These are phyloP conservation scores for Colletotrichum costaricense DNA, from an alignment of 2,329 filamentous ascomycete species.

Conservation along the genomic window DNA sequence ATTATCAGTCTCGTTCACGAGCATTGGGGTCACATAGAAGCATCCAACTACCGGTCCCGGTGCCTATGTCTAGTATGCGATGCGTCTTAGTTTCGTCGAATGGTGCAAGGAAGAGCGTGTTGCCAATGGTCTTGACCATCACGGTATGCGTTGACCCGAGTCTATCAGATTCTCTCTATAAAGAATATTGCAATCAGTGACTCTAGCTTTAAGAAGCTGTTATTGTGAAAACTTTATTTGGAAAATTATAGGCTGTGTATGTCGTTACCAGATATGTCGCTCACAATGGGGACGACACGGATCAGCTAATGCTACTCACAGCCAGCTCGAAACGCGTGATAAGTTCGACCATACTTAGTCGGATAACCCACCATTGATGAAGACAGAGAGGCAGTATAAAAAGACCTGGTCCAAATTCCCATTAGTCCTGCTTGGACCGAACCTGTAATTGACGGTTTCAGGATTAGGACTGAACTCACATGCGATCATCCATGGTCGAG, in stretches of 20 bases:
- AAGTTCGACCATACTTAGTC: slow-evolving; percentile 21
- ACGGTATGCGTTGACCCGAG: slow-evolving; percentile 1
- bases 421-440: neutral
- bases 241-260: slow-evolving; percentile 41
- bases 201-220: too few relatives aligned
- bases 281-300: neutral
- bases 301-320: neutral
- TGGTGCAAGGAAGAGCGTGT: slow-evolving; percentile 16
- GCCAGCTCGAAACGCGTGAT: slow-evolving; percentile 27
- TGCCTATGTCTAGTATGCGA: slow-evolving; percentile 67
- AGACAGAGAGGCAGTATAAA: neutral
- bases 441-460: neutral
- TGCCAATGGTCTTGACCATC: slow-evolving; percentile 2
- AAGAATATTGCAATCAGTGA: neutral
- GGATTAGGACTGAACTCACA: neutral
- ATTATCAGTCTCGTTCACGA: neutral
- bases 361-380: slow-evolving; percentile 22
- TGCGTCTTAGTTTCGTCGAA: slow-evolving; percentile 7
- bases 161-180: slow-evolving; percentile 13
- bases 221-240: slow-evolving; percentile 39
- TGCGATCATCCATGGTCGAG: neutral
- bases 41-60: slow-evolving; percentile 69
- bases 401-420: neutral
- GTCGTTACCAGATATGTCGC: neutral
- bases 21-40: neutral